phyloP scores from a whole-genome alignment of 306 rosid species.

The Rosa multiflora region DNA sequence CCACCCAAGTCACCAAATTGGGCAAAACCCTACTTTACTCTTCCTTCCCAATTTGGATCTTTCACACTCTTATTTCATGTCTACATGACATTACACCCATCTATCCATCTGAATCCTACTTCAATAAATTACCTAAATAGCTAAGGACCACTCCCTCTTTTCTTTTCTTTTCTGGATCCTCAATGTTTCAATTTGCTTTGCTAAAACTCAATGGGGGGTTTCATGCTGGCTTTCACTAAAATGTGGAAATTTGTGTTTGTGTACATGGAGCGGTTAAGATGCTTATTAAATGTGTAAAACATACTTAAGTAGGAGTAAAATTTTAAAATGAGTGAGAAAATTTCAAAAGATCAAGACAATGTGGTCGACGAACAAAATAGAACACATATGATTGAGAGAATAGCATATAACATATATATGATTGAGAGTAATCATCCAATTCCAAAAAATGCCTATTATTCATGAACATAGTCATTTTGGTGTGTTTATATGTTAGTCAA shows the following conservation, averaged over 20 bases:
- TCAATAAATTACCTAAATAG: slow-evolving; percentile 7
- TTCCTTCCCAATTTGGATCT: slow-evolving; percentile 11
- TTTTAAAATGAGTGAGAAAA: not conserved
- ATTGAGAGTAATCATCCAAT: slow-evolving; percentile 5
- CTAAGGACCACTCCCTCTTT: slow-evolving; percentile 9
- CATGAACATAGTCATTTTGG: slow-evolving; percentile 38
- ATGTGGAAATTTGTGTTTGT: not conserved
- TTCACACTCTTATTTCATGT: slow-evolving; percentile 14
- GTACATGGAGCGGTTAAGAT: not conserved
- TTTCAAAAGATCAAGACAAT: not conserved
- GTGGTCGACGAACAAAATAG: not conserved
- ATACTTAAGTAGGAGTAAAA: too few species aligned
- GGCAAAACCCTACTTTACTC: slow-evolving; percentile 18
- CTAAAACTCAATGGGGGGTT: not conserved
- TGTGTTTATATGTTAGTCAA: slow-evolving; percentile 41
- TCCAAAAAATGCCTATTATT: not conserved
- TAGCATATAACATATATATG: slow-evolving; percentile 14
- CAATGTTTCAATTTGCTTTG: not conserved
- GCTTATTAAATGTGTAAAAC: not conserved
- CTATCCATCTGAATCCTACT: not conserved
- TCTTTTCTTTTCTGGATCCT: not conserved
- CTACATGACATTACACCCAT: slow-evolving; percentile 2
- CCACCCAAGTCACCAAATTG: not conserved
- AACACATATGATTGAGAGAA: slow-evolving; percentile 17
- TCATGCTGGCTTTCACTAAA: not conserved